Evolutionary conservation across 352 stramenopile species (phyloP).

Genomic region (Pythium brachiatum): DNA sequence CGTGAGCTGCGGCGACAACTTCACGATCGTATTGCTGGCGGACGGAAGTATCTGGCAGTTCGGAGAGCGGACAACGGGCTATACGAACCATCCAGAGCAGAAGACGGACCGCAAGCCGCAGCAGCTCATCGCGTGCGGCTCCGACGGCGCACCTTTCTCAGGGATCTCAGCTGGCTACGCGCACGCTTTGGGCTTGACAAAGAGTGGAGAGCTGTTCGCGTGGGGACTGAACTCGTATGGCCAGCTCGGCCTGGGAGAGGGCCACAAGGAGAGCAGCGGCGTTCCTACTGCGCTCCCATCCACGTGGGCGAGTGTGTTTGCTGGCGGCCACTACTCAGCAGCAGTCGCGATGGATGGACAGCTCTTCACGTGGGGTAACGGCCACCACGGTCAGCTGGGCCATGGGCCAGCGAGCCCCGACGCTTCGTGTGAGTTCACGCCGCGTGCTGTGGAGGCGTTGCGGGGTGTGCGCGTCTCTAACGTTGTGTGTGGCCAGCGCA

Average conservation of each 20-base stretch:
- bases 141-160: slow-evolving; percentile 40
- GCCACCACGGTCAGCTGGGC: slow-evolving; percentile 47
- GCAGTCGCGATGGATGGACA: slow-evolving; percentile 34
- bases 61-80: slow-evolving; percentile 56
- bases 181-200: slow-evolving; percentile 68
- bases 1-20: slow-evolving; percentile 72
- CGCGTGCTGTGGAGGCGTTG: slow-evolving; percentile 39
- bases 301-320: slow-evolving; percentile 50
- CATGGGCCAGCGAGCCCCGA: slow-evolving; percentile 19
- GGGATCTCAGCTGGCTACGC: slow-evolving; percentile 60
- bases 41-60: slow-evolving; percentile 75
- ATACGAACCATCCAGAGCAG: slow-evolving; percentile 16
- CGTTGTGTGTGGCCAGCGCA: slow-evolving; percentile 47
- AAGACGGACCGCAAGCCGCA: slow-evolving; percentile 23
- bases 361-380: slow-evolving; percentile 62
- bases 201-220: slow-evolving; percentile 45
- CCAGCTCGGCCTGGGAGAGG: slow-evolving; percentile 61
- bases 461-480: slow-evolving; percentile 32
- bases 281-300: slow-evolving; percentile 1
- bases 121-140: slow-evolving; percentile 31
- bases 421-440: slow-evolving; percentile 29
- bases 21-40: slow-evolving; percentile 67
- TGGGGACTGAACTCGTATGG: slow-evolving; percentile 85
- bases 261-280: slow-evolving; percentile 14
- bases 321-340: slow-evolving; percentile 62